Percentiles rank a stretch among this genome's conserved stretches.
phyloP scores from a whole-genome alignment of 306 rosid genomes.

The Echinosophora koreensis region DNA sequence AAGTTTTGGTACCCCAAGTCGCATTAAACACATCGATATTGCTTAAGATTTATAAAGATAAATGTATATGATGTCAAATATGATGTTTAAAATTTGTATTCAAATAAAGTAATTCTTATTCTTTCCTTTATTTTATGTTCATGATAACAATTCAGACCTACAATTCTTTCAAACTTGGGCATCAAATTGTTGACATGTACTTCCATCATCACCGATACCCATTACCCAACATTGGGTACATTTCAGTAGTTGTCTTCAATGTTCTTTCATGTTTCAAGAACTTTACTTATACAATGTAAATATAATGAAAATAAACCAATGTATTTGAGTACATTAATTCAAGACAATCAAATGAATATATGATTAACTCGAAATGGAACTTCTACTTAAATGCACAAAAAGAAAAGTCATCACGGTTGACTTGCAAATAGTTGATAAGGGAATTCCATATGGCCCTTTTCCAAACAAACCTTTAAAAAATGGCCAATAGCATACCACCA shows the following conservation, averaged over 20 bases:
- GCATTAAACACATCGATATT: no score
- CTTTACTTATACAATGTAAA: neutral
- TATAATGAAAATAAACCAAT: neutral
- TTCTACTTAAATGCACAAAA: conserved; percentile 50
- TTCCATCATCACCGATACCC: no score
- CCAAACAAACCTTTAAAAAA: conserved; percentile 65
- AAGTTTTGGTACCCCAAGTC: no score
- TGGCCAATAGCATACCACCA: conserved; percentile 63
- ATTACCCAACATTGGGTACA: no score
- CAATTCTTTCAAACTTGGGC: no score
- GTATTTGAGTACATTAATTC: neutral
- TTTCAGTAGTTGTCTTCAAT: neutral
- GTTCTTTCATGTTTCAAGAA: neutral
- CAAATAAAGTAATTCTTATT: no score
- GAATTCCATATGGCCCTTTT: conserved; percentile 71
- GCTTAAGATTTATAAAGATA: no score
- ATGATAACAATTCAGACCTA: no score
- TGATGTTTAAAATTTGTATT: no score
- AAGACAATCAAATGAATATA: neutral
- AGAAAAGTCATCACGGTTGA: conserved; percentile 52
- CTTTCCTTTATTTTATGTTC: no score
- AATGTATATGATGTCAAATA: no score
- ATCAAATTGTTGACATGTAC: no score
- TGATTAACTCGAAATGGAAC: neutral
- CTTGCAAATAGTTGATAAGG: conserved; percentile 58